A percentile compares a stretch with the other conserved stretches of the same genome.
Conservation (phyloP, 164 flowering plant genomes). For the Vitis rotundifolia region DNA sequence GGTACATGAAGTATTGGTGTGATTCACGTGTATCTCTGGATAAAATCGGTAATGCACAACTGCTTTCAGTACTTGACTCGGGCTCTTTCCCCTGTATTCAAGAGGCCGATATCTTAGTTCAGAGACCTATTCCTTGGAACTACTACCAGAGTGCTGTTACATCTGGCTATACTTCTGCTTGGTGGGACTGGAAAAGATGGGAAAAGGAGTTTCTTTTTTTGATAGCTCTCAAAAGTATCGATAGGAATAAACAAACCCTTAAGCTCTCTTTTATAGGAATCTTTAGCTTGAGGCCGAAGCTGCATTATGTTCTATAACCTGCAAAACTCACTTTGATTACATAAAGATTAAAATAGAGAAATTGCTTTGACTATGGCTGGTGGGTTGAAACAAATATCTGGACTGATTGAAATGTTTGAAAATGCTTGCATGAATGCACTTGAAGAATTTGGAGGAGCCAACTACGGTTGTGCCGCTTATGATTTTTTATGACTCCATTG, state of each 20-base stretch:
- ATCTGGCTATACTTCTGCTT: conserved; percentile 78
- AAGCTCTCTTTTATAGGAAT: too few relatives aligned
- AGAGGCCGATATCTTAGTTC: conserved; percentile 45
- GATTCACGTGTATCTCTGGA: conserved; percentile 79
- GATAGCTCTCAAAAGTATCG: conserved; percentile 85
- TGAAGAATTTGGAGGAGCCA: too few relatives aligned
- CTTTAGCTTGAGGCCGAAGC: too few relatives aligned
- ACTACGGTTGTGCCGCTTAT: too few relatives aligned
- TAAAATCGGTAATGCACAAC: conserved; percentile 74
- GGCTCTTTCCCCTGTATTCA: conserved; percentile 60
- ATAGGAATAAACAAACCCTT: too few relatives aligned
- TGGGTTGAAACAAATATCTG: conserved; percentile 86
- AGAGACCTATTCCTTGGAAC: conserved; percentile 73
- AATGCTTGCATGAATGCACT: too few relatives aligned
- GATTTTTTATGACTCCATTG: too few relatives aligned
- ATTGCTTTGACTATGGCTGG: conserved; percentile 91
- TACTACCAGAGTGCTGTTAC: conserved; percentile 90
- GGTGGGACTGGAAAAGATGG: conserved; percentile 94
- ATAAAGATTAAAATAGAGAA: too few relatives aligned
- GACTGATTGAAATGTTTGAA: conserved; percentile 62
- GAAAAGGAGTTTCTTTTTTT: conserved; percentile 85
- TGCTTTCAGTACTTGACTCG: conserved; percentile 53
- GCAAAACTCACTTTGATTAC: too few relatives aligned
- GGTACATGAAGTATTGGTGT: conserved; percentile 77
- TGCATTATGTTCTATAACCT: too few relatives aligned